A percentile compares a stretch with the other conserved stretches of the same genome.
phyloP scores from a whole-genome alignment of 257 asterid species.

The Nicotiana knightiana region DNA sequence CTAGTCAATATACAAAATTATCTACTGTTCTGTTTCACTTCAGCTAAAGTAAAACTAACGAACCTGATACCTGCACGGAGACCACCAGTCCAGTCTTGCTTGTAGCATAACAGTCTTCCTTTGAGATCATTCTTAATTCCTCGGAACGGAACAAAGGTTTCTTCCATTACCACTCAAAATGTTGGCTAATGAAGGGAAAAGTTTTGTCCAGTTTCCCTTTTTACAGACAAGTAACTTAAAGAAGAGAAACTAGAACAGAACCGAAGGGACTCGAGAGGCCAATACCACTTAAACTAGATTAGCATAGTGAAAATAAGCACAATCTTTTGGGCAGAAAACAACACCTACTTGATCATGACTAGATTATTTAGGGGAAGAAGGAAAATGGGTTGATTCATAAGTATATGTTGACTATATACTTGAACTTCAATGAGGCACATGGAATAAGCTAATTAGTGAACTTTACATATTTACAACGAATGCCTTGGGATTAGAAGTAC shows the following conservation, averaged over 20 bases:
- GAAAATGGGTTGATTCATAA: background rate
- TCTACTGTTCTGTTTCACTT: constrained; percentile 10
- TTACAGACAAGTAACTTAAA: background rate
- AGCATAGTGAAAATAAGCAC: background rate
- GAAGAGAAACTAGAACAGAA: background rate
- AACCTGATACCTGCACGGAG: constrained; percentile 80
- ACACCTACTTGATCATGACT: background rate
- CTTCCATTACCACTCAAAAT: constrained; percentile 51
- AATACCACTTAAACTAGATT: background rate
- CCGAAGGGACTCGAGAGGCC: background rate
- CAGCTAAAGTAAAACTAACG: background rate
- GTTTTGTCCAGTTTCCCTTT: background rate
- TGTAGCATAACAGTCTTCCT: constrained; percentile 74
- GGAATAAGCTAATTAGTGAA: background rate
- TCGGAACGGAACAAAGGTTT: constrained; percentile 79
- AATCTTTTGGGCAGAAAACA: background rate
- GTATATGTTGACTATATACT: background rate
- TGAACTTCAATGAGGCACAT: background rate
- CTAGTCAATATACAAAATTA: background rate
- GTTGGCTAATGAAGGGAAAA: background rate
- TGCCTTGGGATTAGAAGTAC: background rate
- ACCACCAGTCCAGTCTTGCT: constrained; percentile 83
- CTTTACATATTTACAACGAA: background rate
- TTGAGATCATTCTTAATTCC: constrained; percentile 83
- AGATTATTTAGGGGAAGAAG: background rate